A percentile compares a stretch with the other conserved stretches of the same genome.
These are phyloP conservation scores for Marchantia polymorpha DNA, from an alignment of 225 moss, liverwort and hornwort genomes.

Conservation along the genomic window DNA sequence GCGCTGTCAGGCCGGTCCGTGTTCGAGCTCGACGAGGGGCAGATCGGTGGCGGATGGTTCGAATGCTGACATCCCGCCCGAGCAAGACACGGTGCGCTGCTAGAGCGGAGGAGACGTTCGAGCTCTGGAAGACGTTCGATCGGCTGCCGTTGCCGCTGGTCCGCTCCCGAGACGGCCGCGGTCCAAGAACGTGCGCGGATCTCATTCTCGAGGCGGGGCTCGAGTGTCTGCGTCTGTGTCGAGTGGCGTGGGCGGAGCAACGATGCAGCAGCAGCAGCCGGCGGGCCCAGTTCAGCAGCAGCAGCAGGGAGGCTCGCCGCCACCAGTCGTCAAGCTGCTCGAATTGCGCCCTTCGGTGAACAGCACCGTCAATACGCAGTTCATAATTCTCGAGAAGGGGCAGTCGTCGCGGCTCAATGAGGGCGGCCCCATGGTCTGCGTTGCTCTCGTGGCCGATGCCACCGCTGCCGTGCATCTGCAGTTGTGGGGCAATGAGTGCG, in stretches of 20 bases:
- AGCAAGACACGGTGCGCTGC: too few relatives aligned
- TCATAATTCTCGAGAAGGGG: constrained; percentile 80
- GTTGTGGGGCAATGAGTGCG: constrained; percentile 79
- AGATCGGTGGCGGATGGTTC: too few relatives aligned
- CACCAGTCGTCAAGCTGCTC: constrained; percentile 21
- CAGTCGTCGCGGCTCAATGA: constrained; percentile 53
- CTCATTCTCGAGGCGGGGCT: too few relatives aligned
- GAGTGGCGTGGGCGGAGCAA: neutral
- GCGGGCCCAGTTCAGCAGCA: constrained; percentile 1
- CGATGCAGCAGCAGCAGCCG: constrained; percentile 14
- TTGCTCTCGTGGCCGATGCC: constrained; percentile 80
- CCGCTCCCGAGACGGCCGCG: too few relatives aligned
- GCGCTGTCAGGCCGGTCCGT: too few relatives aligned
- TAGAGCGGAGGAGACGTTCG: too few relatives aligned
- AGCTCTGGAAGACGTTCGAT: too few relatives aligned
- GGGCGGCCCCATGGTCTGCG: constrained; percentile 55
- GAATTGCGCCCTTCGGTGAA: constrained; percentile 69
- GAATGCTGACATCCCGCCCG: too few relatives aligned
- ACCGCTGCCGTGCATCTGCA: constrained; percentile 84
- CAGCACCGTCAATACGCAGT: constrained; percentile 64
- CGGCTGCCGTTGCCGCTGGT: too few relatives aligned
- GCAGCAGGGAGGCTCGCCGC: constrained; percentile 1
- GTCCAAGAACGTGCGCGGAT: too few relatives aligned
- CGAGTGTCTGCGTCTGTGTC: too few relatives aligned
- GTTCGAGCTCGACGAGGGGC: too few relatives aligned